Evolutionary conservation across 148 eudicot genomes (phyloP), one percentile per base, ranked within the genome.

Genomic region (Bassia scoparia): DNA sequence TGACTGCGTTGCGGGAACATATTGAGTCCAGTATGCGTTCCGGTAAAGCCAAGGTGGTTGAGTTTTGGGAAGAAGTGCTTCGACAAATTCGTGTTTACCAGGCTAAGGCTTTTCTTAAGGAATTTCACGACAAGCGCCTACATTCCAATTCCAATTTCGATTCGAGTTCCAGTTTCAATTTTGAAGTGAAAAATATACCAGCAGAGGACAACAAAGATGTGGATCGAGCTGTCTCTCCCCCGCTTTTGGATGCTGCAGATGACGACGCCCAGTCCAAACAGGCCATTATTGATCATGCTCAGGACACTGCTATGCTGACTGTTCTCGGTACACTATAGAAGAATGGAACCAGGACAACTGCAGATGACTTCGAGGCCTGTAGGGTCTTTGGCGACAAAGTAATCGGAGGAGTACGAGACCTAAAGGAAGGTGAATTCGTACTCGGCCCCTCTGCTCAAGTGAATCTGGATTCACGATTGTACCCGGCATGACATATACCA

Each of bases 101-200:
- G 85, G 98, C 98, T 56, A 93, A 90, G 98, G 98, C 98, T 67
- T 89, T 86, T 78, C 76, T 93, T 59, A 90, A 81, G 82, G 98
- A 93, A 78, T 90, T 93, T 49, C 90, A 93, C 70, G 88, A 85
- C 71, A 87, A 86, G 75, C 82, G 54, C 76, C n/a, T n/a, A n/a
- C n/a, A n/a, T n/a, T n/a, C n/a, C n/a, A n/a, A n/a, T n/a, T n/a
- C n/a, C n/a, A n/a, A n/a, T n/a, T n/a, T n/a, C n/a, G n/a, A n/a
- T n/a, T n/a, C n/a, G n/a, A n/a, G n/a, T n/a, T n/a, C n/a, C n/a
- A n/a, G n/a, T n/a, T n/a, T n/a, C n/a, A n/a, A n/a, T n/a, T n/a
- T n/a, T n/a, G n/a, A 84, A 33, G 86, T 82, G 71, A 84, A 86
- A 7, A 50, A 73, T 74, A 84, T 80, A 55, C 80, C 83, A 29